Conservation (phyloP, 257 asterid genomes). For the Leonotis leonurus region DNA sequence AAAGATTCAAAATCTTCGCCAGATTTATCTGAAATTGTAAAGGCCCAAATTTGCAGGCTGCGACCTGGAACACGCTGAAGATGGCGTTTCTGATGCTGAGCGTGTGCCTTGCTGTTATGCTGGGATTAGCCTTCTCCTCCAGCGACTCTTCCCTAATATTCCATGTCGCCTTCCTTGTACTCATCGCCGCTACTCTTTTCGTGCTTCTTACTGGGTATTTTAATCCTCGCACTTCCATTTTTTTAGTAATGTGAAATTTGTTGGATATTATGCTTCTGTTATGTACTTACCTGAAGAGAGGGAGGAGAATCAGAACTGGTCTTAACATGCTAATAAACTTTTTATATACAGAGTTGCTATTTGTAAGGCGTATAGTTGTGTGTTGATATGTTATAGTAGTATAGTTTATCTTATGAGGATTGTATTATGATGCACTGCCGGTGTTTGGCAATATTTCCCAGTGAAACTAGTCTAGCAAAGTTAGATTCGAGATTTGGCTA, state of each 20-base stretch:
- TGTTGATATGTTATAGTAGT: neutral
- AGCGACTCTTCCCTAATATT: slow-evolving; percentile 62
- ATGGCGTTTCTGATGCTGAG: slow-evolving; percentile 73
- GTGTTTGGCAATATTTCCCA: neutral
- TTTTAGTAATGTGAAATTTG: neutral
- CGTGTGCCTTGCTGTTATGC: slow-evolving; percentile 64
- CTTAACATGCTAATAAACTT: neutral
- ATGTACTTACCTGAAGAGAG: neutral
- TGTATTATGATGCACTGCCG: neutral
- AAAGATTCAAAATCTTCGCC: neutral
- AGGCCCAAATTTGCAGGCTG: slow-evolving; percentile 35
- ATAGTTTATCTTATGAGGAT: neutral
- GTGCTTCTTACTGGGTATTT: slow-evolving; percentile 67
- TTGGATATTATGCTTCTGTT: neutral
- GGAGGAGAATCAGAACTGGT: neutral
- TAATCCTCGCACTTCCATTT: neutral
- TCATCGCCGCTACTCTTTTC: slow-evolving; percentile 67
- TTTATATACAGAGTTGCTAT: neutral
- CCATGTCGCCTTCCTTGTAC: slow-evolving; percentile 70
- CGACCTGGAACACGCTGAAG: slow-evolving; percentile 87
- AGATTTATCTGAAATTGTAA: neutral
- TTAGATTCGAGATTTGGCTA: neutral
- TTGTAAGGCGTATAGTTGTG: neutral
- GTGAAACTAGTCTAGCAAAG: neutral
- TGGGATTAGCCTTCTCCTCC: slow-evolving; percentile 75